Evolutionary conservation across 1,284 basidiomycete genomes (phyloP).

Genomic region (Psilocybe mexicana): DNA sequence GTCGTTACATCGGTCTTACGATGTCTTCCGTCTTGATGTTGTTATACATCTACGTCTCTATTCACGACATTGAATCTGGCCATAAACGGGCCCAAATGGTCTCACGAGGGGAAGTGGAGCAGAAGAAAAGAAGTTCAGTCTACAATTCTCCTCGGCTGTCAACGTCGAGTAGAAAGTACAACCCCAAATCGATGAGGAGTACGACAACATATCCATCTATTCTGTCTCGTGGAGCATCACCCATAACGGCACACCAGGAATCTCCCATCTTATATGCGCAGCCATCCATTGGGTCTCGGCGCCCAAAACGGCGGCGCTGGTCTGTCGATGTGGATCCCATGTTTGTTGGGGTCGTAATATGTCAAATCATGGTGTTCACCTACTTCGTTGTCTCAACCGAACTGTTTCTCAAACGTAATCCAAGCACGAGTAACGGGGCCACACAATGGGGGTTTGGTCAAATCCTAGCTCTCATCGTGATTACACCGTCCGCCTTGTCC

Average conservation of each 20-base stretch:
- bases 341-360: conserved; percentile 39
- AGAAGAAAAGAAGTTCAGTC: not conserved
- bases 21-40: conserved; percentile 32
- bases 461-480: conserved; percentile 37
- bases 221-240: not conserved
- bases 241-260: not conserved
- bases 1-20: conserved; percentile 33
- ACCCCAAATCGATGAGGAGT: not conserved
- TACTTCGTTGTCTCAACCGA: conserved; percentile 43
- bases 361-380: conserved; percentile 36
- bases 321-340: conserved; percentile 39
- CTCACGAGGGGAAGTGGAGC: not conserved
- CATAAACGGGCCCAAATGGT: conserved; percentile 6
- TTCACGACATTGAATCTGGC: conserved; percentile 34
- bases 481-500: conserved; percentile 36
- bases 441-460: conserved; percentile 37
- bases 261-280: conserved; percentile 1
- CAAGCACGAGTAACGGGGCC: conserved; percentile 22
- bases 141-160: not conserved
- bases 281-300: not conserved
- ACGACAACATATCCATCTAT: not conserved
- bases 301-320: conserved; percentile 35
- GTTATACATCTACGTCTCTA: conserved; percentile 33
- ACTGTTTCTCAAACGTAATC: conserved; percentile 31
- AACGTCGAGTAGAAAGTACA: not conserved